Evolutionary conservation across 257 asterid species (phyloP), one percentile per base, ranked within the genome.

Genomic region (Catharanthus roseus): DNA sequence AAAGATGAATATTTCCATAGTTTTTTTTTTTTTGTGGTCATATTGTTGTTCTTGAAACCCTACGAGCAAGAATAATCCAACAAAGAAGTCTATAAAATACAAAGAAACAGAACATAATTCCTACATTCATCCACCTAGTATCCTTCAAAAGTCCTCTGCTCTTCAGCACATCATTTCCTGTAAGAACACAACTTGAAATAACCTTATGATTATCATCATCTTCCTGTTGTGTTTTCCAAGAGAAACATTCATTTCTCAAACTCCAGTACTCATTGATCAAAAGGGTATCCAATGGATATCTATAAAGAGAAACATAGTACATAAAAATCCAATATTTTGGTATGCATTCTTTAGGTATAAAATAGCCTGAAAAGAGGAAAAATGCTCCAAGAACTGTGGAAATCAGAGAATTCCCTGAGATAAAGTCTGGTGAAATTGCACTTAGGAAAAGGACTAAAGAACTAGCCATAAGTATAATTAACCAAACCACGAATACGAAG

Each of bases 281-380:
- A 70, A 91, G 75, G 1, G 90, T 83, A 74, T 91, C 97, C 75
- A 91, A 72, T 4, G 97, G 96, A 73, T 91, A 89, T 87, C 97
- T 74, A 79, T 91, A 91, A 3, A 91, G 86, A 1, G 97, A 91
- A 45, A 91, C 88, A 47, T 91, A 89, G 71, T 91, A 91, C 97
- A 91, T 91, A 80, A 91, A 84, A 57, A 89, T 69, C 97, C 97
- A 89, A 74, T 89, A 91, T 67, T 82, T 91, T 5, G 97, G 97
- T 19, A 91, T 91, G 74, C 80, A 74, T 65, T 86, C 93, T 55
- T 79, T 89, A 15, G 97, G 97, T 3, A 91, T 89, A 78, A 91
- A 91, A 73, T 91, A 91, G 13, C 97, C 97, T 4, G 96, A 91
- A 72, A 91, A 91, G 45, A 91, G 87, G 71, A 91, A 91, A 81